Percentiles rank a stretch among this genome's conserved stretches.
phyloP scores from a whole-genome alignment of 345 rosid genomes.

The Cardamine resedifolia region DNA sequence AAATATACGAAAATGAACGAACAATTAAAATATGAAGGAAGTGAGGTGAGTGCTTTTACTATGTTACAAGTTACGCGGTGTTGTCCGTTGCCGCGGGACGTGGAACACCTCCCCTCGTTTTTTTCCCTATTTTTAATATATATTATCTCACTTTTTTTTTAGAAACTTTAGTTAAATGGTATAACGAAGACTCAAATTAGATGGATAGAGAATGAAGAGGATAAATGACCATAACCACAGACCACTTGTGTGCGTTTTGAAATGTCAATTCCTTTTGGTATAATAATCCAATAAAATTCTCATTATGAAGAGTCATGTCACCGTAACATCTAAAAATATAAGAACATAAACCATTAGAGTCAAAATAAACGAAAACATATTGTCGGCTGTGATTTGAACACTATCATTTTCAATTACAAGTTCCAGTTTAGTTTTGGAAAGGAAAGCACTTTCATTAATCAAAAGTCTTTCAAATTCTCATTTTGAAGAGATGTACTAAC shows the following conservation, averaged over 20 bases:
- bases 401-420: too few species aligned
- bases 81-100: slow-evolving; percentile 12
- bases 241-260: not conserved
- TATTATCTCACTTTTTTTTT: not conserved
- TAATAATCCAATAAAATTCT: not conserved
- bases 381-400: too few species aligned
- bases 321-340: not conserved
- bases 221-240: too few species aligned
- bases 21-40: not conserved
- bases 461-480: not conserved
- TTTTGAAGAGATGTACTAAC: not conserved
- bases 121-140: not conserved
- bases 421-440: not conserved
- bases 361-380: too few species aligned
- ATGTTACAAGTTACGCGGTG: too few species aligned
- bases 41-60: too few species aligned
- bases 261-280: not conserved
- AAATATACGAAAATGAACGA: not conserved
- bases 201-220: too few species aligned
- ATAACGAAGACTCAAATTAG: too few species aligned
- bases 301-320: not conserved
- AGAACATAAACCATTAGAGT: too few species aligned
- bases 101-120: too few species aligned
- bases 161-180: not conserved
- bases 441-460: not conserved